Evolutionary conservation across 192 early-diverging fungal species (phyloP).

Genomic region (Haplosporangium gracile): DNA sequence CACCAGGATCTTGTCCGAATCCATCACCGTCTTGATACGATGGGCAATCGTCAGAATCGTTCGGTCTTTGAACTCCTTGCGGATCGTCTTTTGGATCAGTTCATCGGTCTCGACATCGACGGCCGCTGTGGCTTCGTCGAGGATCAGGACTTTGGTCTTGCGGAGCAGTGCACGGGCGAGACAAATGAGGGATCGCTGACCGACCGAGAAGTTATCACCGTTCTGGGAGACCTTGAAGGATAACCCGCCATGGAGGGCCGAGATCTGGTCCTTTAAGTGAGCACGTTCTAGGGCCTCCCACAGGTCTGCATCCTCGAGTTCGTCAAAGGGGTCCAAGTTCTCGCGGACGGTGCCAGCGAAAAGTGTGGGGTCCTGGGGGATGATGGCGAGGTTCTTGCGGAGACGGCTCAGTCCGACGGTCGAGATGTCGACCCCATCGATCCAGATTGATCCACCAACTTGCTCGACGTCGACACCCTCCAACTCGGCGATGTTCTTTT

Average conservation of each 20-base stretch:
- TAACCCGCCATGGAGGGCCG: conserved; percentile 71
- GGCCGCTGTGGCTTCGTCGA: conserved; percentile 66
- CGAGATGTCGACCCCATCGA: conserved; percentile 57
- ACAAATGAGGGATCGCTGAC: conserved; percentile 79
- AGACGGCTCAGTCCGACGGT: conserved; percentile 68
- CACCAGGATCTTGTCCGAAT: conserved; percentile 87
- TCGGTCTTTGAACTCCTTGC: conserved; percentile 76
- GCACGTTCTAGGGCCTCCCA: conserved; percentile 76
- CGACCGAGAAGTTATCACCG: conserved; percentile 88
- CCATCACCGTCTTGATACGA: conserved; percentile 85
- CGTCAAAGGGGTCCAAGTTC: conserved; percentile 66
- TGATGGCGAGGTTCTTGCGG: conserved; percentile 74
- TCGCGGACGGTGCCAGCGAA: conserved; percentile 69
- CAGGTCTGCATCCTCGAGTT: conserved; percentile 62
- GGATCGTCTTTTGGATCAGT: conserved; percentile 89
- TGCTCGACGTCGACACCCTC: conserved; percentile 67
- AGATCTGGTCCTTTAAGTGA: conserved; percentile 75
- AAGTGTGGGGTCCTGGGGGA: conserved; percentile 81
- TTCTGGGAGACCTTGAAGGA: conserved; percentile 78
- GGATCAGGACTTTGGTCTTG: conserved; percentile 62
- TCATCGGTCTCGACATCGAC: conserved; percentile 90
- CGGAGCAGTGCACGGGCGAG: conserved; percentile 79
- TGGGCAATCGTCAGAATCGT: conserved; percentile 95
- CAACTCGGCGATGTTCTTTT: conserved; percentile 47
- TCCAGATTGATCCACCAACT: conserved; percentile 74